phyloP scores from a whole-genome alignment of 2,329 filamentous ascomycete genomes.

The Sporothrix dimorphospora region DNA sequence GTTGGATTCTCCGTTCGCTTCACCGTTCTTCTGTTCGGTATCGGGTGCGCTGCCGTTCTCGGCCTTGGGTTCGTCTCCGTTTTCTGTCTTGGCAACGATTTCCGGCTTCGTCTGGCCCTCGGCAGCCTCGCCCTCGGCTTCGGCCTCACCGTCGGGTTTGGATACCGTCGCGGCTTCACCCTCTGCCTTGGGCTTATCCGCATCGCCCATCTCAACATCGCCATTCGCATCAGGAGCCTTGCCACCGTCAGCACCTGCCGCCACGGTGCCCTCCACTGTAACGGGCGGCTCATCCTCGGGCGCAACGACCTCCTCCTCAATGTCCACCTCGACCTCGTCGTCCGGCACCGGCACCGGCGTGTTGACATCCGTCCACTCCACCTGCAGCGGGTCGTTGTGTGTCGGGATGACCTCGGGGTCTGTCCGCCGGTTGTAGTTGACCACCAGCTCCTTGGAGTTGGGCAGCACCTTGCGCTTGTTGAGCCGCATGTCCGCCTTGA shows the following conservation, averaged over 20 bases:
- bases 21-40: neutral
- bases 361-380: constrained; percentile 91
- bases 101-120: neutral
- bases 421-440: constrained; percentile 88
- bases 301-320: constrained; percentile 8
- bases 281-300: constrained; percentile 17
- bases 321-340: constrained; percentile 14
- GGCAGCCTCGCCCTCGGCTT: neutral
- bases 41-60: neutral
- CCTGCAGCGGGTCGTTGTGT: constrained; percentile 90
- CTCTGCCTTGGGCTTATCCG: neutral
- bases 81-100: neutral
- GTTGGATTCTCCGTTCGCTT: neutral
- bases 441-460: constrained; percentile 95
- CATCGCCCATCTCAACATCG: constrained; percentile 13
- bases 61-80: neutral
- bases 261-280: constrained; percentile 59
- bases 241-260: constrained; percentile 41
- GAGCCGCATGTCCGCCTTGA: constrained; percentile 86
- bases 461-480: constrained; percentile 95
- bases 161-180: neutral
- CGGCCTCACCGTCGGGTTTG: neutral
- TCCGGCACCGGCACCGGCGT: constrained; percentile 35
- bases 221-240: neutral
- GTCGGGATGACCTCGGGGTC: constrained; percentile 85